phyloP scores from a whole-genome alignment of 768 basidiomycete genomes.

The Pholiota molesta region DNA sequence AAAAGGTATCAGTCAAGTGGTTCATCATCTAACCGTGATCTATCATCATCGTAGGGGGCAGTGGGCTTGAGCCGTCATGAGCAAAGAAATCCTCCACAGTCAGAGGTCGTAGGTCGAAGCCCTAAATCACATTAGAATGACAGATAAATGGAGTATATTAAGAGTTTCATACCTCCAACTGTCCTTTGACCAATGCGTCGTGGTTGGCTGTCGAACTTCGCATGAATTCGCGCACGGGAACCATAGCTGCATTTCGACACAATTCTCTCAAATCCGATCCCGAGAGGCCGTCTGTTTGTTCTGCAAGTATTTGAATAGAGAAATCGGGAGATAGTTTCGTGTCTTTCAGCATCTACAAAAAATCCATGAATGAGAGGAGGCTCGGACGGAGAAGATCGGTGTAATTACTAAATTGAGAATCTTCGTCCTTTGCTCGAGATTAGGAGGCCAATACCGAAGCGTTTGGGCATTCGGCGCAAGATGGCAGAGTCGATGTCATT shows the following conservation, averaged over 20 bases:
- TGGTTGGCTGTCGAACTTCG: constrained; percentile 46
- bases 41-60: constrained; percentile 34
- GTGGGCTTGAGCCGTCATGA: constrained; percentile 39
- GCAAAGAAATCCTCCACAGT: constrained; percentile 68
- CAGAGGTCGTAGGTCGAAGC: constrained; percentile 77
- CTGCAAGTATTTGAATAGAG: constrained; percentile 63
- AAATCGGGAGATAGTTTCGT: constrained; percentile 69
- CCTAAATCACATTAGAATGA: constrained; percentile 41
- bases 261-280: constrained; percentile 93
- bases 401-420: constrained; percentile 76
- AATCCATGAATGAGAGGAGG: constrained; percentile 2
- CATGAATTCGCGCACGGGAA: constrained; percentile 86
- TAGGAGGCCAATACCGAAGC: constrained; percentile 88
- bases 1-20: constrained; percentile 22
- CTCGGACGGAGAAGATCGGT: background rate
- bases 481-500: constrained; percentile 90
- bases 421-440: constrained; percentile 75
- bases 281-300: constrained; percentile 72
- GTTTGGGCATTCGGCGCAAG: constrained; percentile 96
- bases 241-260: constrained; percentile 93
- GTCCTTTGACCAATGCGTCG: constrained; percentile 50
- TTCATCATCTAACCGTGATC: constrained; percentile 27
- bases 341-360: constrained; percentile 80
- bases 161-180: constrained; percentile 41
- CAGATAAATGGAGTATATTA: background rate